Conservation (phyloP, 78 protist species). For the Emiliania huxleyi region DNA sequence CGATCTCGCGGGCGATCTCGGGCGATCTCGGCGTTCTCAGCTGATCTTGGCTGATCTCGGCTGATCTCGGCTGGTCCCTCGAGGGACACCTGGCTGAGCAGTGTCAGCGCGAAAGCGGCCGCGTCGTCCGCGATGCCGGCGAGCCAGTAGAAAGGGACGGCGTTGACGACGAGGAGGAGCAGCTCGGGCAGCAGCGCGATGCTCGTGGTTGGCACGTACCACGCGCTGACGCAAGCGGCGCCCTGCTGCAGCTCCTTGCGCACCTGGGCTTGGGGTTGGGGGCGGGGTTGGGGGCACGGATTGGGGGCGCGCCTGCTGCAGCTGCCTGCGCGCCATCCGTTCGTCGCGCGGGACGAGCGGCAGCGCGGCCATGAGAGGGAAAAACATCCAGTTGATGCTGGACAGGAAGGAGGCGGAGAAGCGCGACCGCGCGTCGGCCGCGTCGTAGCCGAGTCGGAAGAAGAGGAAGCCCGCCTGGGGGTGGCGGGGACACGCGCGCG, state of each 20-base stretch:
- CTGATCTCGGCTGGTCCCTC: too few relatives aligned
- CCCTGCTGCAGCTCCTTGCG: not conserved
- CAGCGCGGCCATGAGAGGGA: not conserved
- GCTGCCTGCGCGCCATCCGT: not conserved
- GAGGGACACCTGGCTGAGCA: not conserved
- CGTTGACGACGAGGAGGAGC: not conserved
- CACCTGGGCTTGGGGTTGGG: too few relatives aligned
- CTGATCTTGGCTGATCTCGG: too few relatives aligned
- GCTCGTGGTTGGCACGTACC: not conserved
- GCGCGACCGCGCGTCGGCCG: not conserved
- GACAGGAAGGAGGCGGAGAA: not conserved
- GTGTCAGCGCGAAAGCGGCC: not conserved
- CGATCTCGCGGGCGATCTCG: too few relatives aligned
- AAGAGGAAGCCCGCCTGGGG: not conserved
- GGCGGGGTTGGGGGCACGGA: too few relatives aligned
- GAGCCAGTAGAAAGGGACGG: not conserved
- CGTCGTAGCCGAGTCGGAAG: not conserved
- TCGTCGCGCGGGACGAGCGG: not conserved
- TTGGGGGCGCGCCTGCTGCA: too few relatives aligned
- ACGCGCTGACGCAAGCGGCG: not conserved
- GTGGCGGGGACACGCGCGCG: too few relatives aligned
- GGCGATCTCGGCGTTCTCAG: too few relatives aligned
- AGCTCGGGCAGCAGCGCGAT: not conserved
- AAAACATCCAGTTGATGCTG: not conserved
- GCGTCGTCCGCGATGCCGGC: not conserved